A percentile compares a stretch with the other conserved stretches of the same genome.
Evolutionary conservation across 257 asterid species (phyloP).

Genomic region (Fraxinus pennsylvanica): DNA sequence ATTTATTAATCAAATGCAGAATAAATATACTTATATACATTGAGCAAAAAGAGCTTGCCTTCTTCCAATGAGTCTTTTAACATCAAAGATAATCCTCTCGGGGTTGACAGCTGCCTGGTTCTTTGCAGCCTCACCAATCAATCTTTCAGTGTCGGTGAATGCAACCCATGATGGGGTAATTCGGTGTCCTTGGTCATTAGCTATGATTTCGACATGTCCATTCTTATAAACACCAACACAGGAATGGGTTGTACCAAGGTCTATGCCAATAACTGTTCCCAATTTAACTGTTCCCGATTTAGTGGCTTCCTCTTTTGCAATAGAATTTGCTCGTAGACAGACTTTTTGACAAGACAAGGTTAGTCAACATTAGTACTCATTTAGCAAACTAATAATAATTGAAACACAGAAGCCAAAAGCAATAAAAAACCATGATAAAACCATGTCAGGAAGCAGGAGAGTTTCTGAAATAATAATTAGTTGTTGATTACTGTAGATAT

Average conservation of each 20-base stretch:
- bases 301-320: slow-evolving; percentile 71
- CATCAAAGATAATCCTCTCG: slow-evolving; percentile 87
- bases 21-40: neutral
- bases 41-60: slow-evolving; percentile 47
- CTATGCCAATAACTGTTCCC: slow-evolving; percentile 93
- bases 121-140: slow-evolving; percentile 98
- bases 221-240: slow-evolving; percentile 96
- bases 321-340: slow-evolving; percentile 51
- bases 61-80: slow-evolving; percentile 93
- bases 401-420: neutral
- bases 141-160: slow-evolving; percentile 82
- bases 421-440: neutral
- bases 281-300: slow-evolving; percentile 77
- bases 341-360: slow-evolving; percentile 42
- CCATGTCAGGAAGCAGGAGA: neutral
- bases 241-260: slow-evolving; percentile 90
- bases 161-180: slow-evolving; percentile 98
- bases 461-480: neutral
- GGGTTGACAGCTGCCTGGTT: slow-evolving; percentile 87
- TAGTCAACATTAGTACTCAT: neutral
- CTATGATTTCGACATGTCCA: slow-evolving; percentile 91
- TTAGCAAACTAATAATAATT: neutral
- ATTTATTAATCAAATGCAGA: neutral
- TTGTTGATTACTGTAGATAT: neutral
- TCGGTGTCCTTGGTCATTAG: slow-evolving; percentile 93